Conservation (phyloP, 192 early-diverging fungal species). For the Funneliformis mosseae region DNA sequence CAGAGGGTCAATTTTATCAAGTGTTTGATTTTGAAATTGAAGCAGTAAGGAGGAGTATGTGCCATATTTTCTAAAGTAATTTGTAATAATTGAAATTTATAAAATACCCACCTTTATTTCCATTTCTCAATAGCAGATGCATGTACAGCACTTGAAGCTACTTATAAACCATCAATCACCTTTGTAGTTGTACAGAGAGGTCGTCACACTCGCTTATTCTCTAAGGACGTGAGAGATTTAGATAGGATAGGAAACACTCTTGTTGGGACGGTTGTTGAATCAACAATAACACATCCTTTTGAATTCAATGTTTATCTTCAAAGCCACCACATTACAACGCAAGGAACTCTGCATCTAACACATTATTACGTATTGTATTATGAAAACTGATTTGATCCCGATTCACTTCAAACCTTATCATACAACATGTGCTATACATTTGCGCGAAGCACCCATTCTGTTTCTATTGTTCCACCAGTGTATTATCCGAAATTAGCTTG, state of each 20-base stretch:
- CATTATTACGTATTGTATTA: background rate
- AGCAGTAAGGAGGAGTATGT: constrained; percentile 51
- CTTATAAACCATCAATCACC: background rate
- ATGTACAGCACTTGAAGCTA: background rate
- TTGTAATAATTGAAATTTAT: background rate
- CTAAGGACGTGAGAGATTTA: background rate
- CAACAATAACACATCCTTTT: background rate
- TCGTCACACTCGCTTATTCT: background rate
- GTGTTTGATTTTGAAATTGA: constrained; percentile 75
- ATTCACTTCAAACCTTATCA: constrained; percentile 70
- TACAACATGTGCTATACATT: constrained; percentile 86
- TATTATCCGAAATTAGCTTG: background rate
- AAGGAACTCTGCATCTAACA: background rate
- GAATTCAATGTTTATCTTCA: background rate
- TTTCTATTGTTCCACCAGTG: constrained; percentile 44
- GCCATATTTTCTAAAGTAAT: background rate
- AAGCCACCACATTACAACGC: background rate
- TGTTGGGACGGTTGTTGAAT: background rate
- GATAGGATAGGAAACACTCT: background rate
- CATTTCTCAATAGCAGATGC: background rate
- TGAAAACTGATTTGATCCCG: background rate
- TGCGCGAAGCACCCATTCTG: constrained; percentile 79
- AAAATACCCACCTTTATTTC: background rate
- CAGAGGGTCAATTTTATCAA: constrained; percentile 79
- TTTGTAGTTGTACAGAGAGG: background rate